These are phyloP conservation scores for Phytophthora gonapodyides DNA, from an alignment of 352 stramenopile species.

Conservation along the genomic window DNA sequence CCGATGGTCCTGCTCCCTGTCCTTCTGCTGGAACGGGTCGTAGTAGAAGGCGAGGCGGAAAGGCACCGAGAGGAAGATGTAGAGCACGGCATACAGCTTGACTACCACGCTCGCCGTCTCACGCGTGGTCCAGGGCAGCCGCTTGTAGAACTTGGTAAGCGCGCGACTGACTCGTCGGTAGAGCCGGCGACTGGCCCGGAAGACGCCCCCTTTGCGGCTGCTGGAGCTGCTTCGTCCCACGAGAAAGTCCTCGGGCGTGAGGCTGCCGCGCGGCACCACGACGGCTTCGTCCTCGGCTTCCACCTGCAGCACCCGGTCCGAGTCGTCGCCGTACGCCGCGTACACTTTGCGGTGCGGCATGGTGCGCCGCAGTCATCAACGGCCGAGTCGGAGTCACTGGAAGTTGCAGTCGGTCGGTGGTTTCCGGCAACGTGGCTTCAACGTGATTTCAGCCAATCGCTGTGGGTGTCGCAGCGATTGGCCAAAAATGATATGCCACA, in stretches of 20 bases:
- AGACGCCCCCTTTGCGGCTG: background rate
- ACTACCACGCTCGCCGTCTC: conserved; percentile 23
- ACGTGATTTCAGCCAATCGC: no score
- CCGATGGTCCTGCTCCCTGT: conserved; percentile 4
- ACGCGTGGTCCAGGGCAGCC: conserved; percentile 23
- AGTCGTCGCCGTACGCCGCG: conserved; percentile 11
- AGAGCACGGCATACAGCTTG: conserved; percentile 22
- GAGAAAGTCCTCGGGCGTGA: no score
- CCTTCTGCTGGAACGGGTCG: conserved; percentile 18
- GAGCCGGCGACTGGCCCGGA: conserved; percentile 13
- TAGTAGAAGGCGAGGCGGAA: conserved; percentile 38
- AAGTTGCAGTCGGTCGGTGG: no score
- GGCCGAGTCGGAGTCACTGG: no score
- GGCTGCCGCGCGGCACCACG: background rate
- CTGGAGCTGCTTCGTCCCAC: no score
- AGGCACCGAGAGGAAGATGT: conserved; percentile 31
- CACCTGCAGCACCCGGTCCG: conserved; percentile 8
- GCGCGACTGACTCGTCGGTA: conserved; percentile 13
- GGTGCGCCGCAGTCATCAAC: background rate
- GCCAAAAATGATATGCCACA: no score
- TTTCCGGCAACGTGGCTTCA: no score
- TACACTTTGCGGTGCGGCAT: conserved; percentile 37
- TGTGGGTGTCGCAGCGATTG: no score
- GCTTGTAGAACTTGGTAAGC: conserved; percentile 19
- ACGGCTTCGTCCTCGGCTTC: conserved; percentile 6